phyloP scores from a whole-genome alignment of 75 land plant genomes.

The Picea sitchensis region DNA sequence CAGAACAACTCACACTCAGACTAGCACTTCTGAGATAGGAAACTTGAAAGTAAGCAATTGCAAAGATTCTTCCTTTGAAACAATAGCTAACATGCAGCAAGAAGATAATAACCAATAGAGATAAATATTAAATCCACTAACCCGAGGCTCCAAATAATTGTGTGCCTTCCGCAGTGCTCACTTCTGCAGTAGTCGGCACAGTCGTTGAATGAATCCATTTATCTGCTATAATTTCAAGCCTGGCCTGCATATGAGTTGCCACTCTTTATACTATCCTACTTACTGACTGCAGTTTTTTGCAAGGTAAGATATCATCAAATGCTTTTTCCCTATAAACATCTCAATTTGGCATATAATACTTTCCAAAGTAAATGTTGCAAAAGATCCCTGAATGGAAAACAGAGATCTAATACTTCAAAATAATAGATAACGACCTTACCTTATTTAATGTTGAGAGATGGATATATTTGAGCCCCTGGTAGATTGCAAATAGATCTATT shows the following conservation, averaged over 20 bases:
- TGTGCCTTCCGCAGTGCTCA: conserved; percentile 60
- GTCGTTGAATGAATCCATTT: conserved; percentile 40
- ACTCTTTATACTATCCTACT: conserved; percentile 15
- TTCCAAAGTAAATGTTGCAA: conserved; percentile 1
- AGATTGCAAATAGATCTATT: conserved; percentile 58
- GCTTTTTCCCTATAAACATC: neutral
- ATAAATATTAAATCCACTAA: neutral
- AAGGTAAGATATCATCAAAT: neutral
- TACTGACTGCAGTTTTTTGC: neutral
- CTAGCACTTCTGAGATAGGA: neutral
- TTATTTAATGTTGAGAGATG: conserved; percentile 74
- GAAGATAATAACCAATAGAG: neutral
- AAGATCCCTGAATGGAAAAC: neutral
- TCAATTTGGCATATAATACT: neutral
- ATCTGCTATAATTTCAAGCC: conserved; percentile 57
- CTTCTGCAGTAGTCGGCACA: conserved; percentile 63
- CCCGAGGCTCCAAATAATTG: neutral
- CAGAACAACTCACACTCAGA: neutral
- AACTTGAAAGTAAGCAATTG: neutral
- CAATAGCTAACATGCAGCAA: neutral
- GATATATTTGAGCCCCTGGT: conserved; percentile 65
- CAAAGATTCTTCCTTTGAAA: neutral
- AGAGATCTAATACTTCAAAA: neutral
- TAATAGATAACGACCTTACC: conserved; percentile 22
- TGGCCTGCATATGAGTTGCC: conserved; percentile 39